These are phyloP conservation scores for Salvia splendens DNA, from an alignment of 257 asterid genomes.

Conservation along the genomic window DNA sequence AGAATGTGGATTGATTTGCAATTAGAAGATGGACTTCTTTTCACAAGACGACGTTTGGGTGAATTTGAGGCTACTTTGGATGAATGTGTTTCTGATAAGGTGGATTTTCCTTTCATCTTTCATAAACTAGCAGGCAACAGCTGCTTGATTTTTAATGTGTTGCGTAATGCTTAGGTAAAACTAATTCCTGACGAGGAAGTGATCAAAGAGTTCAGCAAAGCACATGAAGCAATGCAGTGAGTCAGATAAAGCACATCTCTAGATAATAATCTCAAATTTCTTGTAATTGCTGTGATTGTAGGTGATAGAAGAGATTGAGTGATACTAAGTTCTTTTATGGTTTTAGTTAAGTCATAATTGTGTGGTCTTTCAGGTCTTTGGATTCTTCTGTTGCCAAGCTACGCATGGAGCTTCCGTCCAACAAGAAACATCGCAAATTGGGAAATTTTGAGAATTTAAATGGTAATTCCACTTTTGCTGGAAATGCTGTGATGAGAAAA, in stretches of 20 bases:
- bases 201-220: conserved; percentile 48
- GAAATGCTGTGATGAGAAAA: conserved; percentile 25
- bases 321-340: background rate
- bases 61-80: conserved; percentile 35
- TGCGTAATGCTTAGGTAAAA: conserved; percentile 11
- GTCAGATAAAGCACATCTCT: conserved; percentile 26
- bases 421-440: conserved; percentile 33
- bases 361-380: conserved; percentile 41
- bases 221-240: conserved; percentile 62
- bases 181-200: conserved; percentile 47
- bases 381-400: conserved; percentile 56
- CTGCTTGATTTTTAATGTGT: background rate
- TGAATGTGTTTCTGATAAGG: conserved; percentile 47
- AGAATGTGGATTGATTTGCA: conserved; percentile 52
- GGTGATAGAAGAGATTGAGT: background rate
- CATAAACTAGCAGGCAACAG: background rate
- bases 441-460: conserved; percentile 37
- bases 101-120: conserved; percentile 6
- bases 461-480: conserved; percentile 12
- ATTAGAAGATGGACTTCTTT: conserved; percentile 37
- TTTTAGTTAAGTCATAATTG: background rate
- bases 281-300: background rate
- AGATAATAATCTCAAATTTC: background rate
- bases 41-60: conserved; percentile 36
- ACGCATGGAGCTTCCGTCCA: conserved; percentile 58